phyloP scores from a whole-genome alignment of 2,329 filamentous ascomycete species.

The Scortechinia acanthostroma region DNA sequence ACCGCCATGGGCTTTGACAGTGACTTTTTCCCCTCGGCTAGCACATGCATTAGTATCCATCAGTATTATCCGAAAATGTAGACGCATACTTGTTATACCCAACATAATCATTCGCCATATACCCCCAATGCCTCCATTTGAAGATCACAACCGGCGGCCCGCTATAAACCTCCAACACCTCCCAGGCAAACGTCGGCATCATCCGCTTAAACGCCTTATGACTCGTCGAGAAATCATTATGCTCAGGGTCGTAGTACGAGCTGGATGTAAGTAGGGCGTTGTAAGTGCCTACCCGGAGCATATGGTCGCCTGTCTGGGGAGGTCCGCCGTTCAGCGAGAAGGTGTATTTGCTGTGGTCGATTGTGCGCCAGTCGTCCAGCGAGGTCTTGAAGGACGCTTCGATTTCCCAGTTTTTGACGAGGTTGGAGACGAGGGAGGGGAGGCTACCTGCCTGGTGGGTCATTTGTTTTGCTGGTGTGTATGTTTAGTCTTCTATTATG shows the following conservation, averaged over 20 bases:
- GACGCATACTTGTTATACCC: too few species aligned
- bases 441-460: constrained; percentile 47
- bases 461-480: constrained; percentile 40
- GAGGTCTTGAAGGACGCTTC: constrained; percentile 62
- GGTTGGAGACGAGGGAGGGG: constrained; percentile 55
- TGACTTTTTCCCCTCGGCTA: constrained; percentile 56
- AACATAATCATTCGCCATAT: too few species aligned
- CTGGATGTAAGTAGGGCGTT: constrained; percentile 59
- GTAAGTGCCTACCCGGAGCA: constrained; percentile 64
- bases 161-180: too few species aligned
- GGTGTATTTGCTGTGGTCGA: constrained; percentile 49
- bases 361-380: constrained; percentile 57
- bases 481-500: constrained; percentile 7
- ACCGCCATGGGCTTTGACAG: constrained; percentile 50
- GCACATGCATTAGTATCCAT: too few species aligned
- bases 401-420: constrained; percentile 70
- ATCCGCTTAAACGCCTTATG: too few species aligned
- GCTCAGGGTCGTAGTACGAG: constrained; percentile 54
- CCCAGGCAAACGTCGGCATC: too few species aligned
- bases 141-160: too few species aligned
- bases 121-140: too few species aligned
- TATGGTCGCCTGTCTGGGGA: constrained; percentile 48
- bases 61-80: too few species aligned
- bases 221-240: too few species aligned
- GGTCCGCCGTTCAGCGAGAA: constrained; percentile 58